Evolutionary conservation across 106 monocot species (phyloP).

Genomic region (Dioscorea dumetorum): DNA sequence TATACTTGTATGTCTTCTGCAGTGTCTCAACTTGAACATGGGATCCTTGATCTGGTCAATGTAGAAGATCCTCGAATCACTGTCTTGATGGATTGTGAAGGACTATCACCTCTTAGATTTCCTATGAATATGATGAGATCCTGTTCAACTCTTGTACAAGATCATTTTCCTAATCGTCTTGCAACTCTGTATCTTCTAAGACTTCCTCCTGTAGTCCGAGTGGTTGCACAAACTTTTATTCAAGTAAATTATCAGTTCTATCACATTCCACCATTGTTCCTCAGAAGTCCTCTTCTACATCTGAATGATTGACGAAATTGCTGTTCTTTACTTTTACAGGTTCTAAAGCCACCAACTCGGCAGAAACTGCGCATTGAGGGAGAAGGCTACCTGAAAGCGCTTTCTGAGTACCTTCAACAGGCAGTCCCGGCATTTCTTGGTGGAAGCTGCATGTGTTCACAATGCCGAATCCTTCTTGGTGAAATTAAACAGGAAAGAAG

Average conservation of each 20-base stretch:
- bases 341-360: conserved; percentile 49
- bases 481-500: not conserved
- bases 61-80: conserved; percentile 63
- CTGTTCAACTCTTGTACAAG: conserved; percentile 70
- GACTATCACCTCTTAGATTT: conserved; percentile 68
- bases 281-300: too few relatives aligned
- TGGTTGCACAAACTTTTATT: conserved; percentile 68
- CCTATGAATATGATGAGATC: conserved; percentile 93
- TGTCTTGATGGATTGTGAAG: conserved; percentile 84
- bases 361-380: conserved; percentile 56
- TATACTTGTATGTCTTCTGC: conserved; percentile 13
- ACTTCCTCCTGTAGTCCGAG: conserved; percentile 69
- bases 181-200: conserved; percentile 49
- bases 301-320: not conserved
- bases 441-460: conserved; percentile 48
- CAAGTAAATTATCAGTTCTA: conserved; percentile 35
- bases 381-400: conserved; percentile 32
- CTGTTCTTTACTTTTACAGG: conserved; percentile 11
- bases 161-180: conserved; percentile 91
- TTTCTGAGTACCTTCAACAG: conserved; percentile 37
- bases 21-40: conserved; percentile 94
- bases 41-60: conserved; percentile 57
- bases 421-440: conserved; percentile 48
- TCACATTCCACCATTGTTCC: not conserved
- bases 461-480: conserved; percentile 25